phyloP scores from a whole-genome alignment of 2,329 filamentous ascomycete species.

The Teratosphaeria viscida region DNA sequence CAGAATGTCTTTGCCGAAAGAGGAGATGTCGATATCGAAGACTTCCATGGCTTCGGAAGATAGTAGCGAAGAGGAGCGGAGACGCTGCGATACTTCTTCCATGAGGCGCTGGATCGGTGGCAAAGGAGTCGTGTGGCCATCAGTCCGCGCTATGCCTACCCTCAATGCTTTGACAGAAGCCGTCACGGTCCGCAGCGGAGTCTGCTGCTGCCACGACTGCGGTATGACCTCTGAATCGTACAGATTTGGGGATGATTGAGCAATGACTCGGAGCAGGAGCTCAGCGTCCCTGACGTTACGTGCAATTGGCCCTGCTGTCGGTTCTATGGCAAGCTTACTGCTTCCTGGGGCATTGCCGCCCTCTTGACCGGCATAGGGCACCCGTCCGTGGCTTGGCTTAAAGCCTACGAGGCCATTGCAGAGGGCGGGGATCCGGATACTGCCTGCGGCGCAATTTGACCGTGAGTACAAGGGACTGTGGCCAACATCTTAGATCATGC shows the following conservation, averaged over 20 bases:
- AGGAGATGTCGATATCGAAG: conserved; percentile 46
- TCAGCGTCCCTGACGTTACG: conserved; percentile 42
- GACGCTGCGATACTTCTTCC: conserved; percentile 32
- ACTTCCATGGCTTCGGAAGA: conserved; percentile 40
- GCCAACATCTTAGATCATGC: too few species aligned
- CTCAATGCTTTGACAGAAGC: conserved; percentile 20
- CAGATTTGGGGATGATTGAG: conserved; percentile 42
- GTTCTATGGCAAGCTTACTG: conserved; percentile 34
- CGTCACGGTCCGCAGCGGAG: conserved; percentile 4
- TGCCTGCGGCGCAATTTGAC: conserved; percentile 7
- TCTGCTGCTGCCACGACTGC: conserved; percentile 27
- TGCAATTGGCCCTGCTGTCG: conserved; percentile 38
- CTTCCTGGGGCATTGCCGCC: conserved; percentile 36
- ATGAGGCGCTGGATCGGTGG: conserved; percentile 40
- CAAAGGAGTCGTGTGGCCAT: conserved; percentile 42
- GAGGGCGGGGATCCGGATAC: conserved; percentile 41
- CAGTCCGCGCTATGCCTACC: conserved; percentile 41
- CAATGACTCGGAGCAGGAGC: conserved; percentile 44
- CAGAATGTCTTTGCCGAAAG: conserved; percentile 45
- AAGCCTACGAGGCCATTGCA: conserved; percentile 41
- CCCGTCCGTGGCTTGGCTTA: conserved; percentile 36
- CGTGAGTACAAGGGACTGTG: not conserved
- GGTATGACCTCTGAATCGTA: conserved; percentile 35
- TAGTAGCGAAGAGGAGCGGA: conserved; percentile 23
- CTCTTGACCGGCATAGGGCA: conserved; percentile 45